Percentiles rank a stretch among this genome's conserved stretches.
Evolutionary conservation across 1,284 basidiomycete genomes (phyloP).

Genomic region (Pyrrhoderma lamaoense): DNA sequence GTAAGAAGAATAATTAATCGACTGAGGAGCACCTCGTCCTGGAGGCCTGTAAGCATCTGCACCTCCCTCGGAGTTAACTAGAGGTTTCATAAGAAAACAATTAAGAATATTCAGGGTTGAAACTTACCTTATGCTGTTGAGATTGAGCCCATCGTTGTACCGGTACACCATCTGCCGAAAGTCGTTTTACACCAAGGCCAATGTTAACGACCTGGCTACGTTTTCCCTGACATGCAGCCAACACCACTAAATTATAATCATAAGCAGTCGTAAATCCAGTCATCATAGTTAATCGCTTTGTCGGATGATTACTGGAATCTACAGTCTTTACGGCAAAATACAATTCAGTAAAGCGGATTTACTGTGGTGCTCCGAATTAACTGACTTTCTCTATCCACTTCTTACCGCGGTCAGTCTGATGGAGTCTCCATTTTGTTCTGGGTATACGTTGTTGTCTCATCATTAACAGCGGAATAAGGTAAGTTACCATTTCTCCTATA

Average conservation of each 20-base stretch:
- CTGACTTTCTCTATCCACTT: conserved; percentile 75
- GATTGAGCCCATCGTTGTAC: conserved; percentile 61
- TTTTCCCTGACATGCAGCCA: conserved; percentile 75
- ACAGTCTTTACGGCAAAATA: conserved; percentile 24
- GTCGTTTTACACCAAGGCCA: conserved; percentile 64
- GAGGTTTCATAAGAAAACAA: background rate
- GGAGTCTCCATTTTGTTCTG: conserved; percentile 62
- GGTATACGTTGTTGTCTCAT: conserved; percentile 77
- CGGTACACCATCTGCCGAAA: conserved; percentile 46
- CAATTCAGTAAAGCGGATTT: background rate
- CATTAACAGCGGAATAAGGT: conserved; percentile 74
- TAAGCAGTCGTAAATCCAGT: conserved; percentile 71
- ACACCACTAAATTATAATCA: conserved; percentile 61
- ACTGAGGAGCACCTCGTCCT: conserved; percentile 57
- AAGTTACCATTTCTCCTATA: conserved; percentile 57
- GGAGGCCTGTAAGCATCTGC: conserved; percentile 43
- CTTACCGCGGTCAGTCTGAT: conserved; percentile 52
- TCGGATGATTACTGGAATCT: conserved; percentile 48
- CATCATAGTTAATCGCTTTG: conserved; percentile 58
- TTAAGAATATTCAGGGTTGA: background rate
- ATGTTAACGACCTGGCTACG: conserved; percentile 70
- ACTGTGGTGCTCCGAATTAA: conserved; percentile 11
- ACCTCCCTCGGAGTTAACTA: conserved; percentile 59
- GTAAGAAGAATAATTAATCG: conserved; percentile 67
- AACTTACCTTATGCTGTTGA: conserved; percentile 57